Conservation (phyloP, 1,284 basidiomycete species). For the Ceratobasidium sp. region DNA sequence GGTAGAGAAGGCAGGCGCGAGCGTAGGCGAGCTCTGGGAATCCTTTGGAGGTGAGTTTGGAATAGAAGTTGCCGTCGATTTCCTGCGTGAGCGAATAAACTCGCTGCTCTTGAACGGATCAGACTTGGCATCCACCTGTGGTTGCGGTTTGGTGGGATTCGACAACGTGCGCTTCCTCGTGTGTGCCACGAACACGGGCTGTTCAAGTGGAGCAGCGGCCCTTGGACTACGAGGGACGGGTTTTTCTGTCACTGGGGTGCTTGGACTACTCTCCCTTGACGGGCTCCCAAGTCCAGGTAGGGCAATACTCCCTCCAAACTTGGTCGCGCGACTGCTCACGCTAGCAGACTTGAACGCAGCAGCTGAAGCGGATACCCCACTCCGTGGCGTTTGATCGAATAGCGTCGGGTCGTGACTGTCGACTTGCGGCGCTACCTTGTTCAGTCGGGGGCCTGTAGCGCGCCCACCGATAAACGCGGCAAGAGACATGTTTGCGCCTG, state of each 20-base stretch:
- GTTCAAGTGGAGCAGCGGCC: slow-evolving; percentile 13
- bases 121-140: not conserved
- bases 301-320: slow-evolving; percentile 28
- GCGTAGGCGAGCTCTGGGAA: slow-evolving; percentile 45
- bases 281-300: slow-evolving; percentile 30
- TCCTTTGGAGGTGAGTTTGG: slow-evolving; percentile 48
- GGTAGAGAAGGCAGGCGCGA: slow-evolving; percentile 45
- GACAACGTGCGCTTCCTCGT: slow-evolving; percentile 23
- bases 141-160: slow-evolving; percentile 8
- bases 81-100: slow-evolving; percentile 7
- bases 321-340: slow-evolving; percentile 13
- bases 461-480: slow-evolving; percentile 80
- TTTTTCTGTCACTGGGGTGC: slow-evolving; percentile 22
- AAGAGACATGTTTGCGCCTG: slow-evolving; percentile 64
- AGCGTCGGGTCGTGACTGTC: slow-evolving; percentile 66
- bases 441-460: slow-evolving; percentile 72
- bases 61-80: slow-evolving; percentile 40
- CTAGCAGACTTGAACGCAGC: slow-evolving; percentile 49
- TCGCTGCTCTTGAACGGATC: not conserved
- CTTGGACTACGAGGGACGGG: slow-evolving; percentile 12
- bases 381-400: slow-evolving; percentile 33
- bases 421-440: slow-evolving; percentile 70
- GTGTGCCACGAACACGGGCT: not conserved
- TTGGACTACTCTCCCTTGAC: not conserved
- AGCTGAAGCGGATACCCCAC: slow-evolving; percentile 43